Evolutionary conservation across 345 rosid species (phyloP).

Genomic region (Syzygium aqueum): DNA sequence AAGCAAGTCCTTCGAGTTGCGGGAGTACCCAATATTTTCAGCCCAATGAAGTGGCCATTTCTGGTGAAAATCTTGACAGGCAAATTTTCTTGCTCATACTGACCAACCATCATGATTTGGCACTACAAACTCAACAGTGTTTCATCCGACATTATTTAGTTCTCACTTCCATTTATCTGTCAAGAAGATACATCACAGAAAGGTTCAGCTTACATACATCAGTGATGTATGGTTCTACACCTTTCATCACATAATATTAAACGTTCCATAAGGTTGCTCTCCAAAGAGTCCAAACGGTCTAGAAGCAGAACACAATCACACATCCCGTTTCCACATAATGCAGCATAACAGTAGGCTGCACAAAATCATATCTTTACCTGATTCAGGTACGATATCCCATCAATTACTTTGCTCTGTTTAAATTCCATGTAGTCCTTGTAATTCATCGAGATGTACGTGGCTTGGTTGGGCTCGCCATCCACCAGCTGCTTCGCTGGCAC

Average conservation of each 20-base stretch:
- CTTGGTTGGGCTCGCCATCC: neutral
- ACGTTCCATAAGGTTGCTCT: neutral
- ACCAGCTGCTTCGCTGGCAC: neutral
- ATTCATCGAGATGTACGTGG: neutral
- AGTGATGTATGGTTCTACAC: neutral
- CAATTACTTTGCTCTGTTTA: neutral
- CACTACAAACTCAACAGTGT: neutral
- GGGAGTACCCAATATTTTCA: neutral
- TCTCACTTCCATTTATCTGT: neutral
- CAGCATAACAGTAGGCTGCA: neutral
- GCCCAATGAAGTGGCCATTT: neutral
- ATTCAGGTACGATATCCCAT: neutral
- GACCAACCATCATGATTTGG: neutral
- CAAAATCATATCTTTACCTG: neutral
- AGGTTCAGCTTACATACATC: neutral
- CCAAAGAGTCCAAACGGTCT: neutral
- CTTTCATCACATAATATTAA: neutral
- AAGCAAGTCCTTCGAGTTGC: neutral
- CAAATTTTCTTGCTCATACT: neutral
- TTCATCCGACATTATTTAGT: neutral
- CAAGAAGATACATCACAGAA: neutral
- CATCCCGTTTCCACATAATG: neutral
- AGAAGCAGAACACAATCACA: neutral
- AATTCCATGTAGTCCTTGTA: slow-evolving; percentile 1
- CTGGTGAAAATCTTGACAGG: neutral